Evolutionary conservation across 75 land plant species (phyloP).

Genomic region (Pinus tabuliformis): DNA sequence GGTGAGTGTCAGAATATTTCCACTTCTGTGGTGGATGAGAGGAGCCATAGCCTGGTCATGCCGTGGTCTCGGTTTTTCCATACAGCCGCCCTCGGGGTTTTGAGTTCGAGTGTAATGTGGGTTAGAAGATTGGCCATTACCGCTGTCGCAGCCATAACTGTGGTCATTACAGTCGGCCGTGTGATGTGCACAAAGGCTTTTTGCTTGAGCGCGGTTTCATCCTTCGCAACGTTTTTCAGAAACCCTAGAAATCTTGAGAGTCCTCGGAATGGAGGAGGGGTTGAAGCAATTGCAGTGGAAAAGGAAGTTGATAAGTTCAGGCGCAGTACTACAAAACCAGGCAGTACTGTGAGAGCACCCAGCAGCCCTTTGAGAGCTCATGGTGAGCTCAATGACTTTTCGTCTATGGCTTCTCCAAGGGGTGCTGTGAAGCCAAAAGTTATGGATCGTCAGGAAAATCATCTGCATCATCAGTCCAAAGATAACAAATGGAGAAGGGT

Average conservation of each 20-base stretch:
- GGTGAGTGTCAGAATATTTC: too few relatives aligned
- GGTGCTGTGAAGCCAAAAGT: too few relatives aligned
- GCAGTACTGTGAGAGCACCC: background rate
- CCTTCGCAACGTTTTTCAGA: background rate
- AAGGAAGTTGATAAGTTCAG: background rate
- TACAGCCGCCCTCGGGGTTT: background rate
- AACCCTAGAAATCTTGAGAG: background rate
- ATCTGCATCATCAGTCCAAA: background rate
- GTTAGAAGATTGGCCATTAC: background rate
- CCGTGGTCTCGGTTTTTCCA: background rate
- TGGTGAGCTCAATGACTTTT: background rate
- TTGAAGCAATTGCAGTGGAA: background rate
- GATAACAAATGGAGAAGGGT: background rate
- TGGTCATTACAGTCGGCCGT: background rate
- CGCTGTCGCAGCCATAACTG: background rate
- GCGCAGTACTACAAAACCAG: background rate
- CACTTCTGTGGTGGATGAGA: too few relatives aligned
- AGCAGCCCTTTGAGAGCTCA: background rate
- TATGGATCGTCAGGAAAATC: background rate
- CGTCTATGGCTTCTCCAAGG: background rate
- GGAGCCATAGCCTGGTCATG: background rate
- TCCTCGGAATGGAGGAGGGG: background rate
- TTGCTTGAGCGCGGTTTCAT: background rate
- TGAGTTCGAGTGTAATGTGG: background rate
- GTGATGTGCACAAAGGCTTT: conserved; percentile 1